phyloP scores from a whole-genome alignment of 805 yeast species.

The Pichia insulana region DNA sequence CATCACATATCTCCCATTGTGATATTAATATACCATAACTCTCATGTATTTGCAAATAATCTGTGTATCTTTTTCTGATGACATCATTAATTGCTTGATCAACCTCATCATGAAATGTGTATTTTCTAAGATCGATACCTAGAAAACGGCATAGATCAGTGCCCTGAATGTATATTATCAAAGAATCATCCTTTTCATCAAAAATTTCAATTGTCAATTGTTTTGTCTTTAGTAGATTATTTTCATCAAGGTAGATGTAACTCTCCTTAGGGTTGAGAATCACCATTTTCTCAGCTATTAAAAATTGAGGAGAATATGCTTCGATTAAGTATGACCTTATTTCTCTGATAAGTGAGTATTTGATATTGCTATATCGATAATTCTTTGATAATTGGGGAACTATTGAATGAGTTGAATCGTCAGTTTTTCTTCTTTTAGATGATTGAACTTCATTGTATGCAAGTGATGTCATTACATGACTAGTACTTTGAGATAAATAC shows the following conservation, averaged over 20 bases:
- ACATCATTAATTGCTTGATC: neutral
- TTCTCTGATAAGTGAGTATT: slow-evolving; percentile 1
- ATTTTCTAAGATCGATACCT: neutral
- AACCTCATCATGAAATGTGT: neutral
- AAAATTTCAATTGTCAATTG: slow-evolving; percentile 2
- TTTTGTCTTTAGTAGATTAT: neutral
- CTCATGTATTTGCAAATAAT: neutral
- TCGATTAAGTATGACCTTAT: neutral
- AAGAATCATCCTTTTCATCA: slow-evolving; percentile 2
- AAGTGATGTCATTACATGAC: too few species aligned
- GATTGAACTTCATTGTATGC: too few species aligned
- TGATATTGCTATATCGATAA: neutral
- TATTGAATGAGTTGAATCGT: too few species aligned
- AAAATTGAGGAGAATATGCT: slow-evolving; percentile 2
- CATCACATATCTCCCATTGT: neutral
- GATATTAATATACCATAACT: slow-evolving; percentile 4
- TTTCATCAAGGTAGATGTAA: neutral
- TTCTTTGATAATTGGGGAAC: too few species aligned
- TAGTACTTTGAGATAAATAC: too few species aligned
- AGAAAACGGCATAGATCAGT: neutral
- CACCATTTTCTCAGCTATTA: slow-evolving; percentile 1
- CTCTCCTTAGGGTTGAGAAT: neutral
- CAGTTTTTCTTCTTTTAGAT: neutral
- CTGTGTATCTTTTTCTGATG: neutral
- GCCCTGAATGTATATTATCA: neutral